Evolutionary conservation across 371 early-diverging fungal genomes (phyloP), one percentile per base, ranked within the genome.

Genomic region (Lichtheimia ramosa): DNA sequence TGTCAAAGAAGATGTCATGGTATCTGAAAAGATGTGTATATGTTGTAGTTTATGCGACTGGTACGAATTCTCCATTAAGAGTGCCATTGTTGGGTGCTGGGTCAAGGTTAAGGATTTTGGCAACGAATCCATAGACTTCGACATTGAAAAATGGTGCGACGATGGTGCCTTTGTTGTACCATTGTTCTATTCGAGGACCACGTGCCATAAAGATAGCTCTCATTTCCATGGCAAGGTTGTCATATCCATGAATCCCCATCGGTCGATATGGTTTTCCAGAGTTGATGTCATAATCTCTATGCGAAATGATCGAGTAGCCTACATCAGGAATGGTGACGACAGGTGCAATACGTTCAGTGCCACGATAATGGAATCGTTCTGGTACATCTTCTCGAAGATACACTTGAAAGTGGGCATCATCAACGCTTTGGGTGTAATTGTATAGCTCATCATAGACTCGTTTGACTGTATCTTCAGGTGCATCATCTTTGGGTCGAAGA

Each of bases 161-260:
- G n/a, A 75, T 48, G 2, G 68, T 58, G 1, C 75, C 82, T 20
- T 43, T 41, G 21, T 46, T 61, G 40, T 61, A 65, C 2, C 24
- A 43, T 8, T 52, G 41, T 12, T 61, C 40, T 61, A 95, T 87
- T 1, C 83, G 79, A 0, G 95, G 95, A 0, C 96, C 96, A 20
- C 69, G 65, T 3, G 93, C 96, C 61, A 95, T 64, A 65, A 97
- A 96, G 21, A 93, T 86, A 13, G 94, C 93, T 2, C 88, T 83
- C 96, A 97, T 97, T 20, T 91, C 88, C 1, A 74, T 76, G 18
- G 82, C 75, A 53, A 81, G 51, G 66, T 91, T 86, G 66, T 95
- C 91, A 71, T 93, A 96, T 2, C 98, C 98, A 73, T 96, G 96
- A 18, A 85, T 82, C 3, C 94, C 96, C 1, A 73, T 65, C 3